Base-by-base conservation (phyloP, 495 filamentous ascomycete species). In the Penicillium simplicissimum region DNA sequence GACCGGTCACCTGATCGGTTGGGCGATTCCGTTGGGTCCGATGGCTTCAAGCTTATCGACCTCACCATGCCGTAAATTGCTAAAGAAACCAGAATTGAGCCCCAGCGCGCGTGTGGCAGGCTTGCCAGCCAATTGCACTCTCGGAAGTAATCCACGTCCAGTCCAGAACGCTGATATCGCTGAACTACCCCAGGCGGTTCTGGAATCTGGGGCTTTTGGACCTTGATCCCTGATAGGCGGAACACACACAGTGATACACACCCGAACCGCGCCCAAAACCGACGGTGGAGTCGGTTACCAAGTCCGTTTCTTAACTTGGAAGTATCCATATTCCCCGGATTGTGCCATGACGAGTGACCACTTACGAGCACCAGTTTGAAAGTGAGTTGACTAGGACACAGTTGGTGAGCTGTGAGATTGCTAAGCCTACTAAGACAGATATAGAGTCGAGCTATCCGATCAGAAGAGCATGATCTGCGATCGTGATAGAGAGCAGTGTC, bases 1-100 rank as follows among this genome's bases (percentile, higher is more conserved):
- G 8, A 66, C 68, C 66, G 68, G 59, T 70, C 66, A 70, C 53
- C 57, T 70, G 66, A 70, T 57, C 66, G 66, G 68, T 49, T 48
- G 66, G 23, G 47, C 9, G 17, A 13, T 14, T 34, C 61, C 55
- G 61, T 63, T 47, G 59, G 58, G 51, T 61, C 63, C 57, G 68
- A 62, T 69, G 60, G 63, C 63, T 64, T 68, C 47, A 61, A 65
- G 52, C 48, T 57, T 63, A 68, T 63, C 58, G 47, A 48, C 11
- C 37, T 55, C 59, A 28, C 57, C 54, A 53, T 52, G 19, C 45
- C 45, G 45, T 15, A 28, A 49, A 31, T 49, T 31, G 45, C 45
- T 31, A 49, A 31, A 49, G 1, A 49, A 49, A 31, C 45, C 45
- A 31, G 45, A 10, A 10, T 49, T 45, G 19, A 28, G 23, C 23